Conservation (phyloP, 345 rosid species). For the Kandelia obovata region DNA sequence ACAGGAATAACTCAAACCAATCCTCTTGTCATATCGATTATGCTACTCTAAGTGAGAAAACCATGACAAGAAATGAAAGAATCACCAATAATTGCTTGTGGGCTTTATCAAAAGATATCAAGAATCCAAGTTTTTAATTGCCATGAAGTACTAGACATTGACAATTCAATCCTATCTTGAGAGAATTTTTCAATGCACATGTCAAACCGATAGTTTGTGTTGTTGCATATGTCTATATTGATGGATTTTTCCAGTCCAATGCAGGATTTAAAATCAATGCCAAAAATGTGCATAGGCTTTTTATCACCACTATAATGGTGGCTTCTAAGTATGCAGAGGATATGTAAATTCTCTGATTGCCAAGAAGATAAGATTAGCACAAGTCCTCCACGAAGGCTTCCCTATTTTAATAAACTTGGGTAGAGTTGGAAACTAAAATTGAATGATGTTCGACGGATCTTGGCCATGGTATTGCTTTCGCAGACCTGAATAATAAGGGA, state of each 20-base stretch:
- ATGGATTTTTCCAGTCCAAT: constrained; percentile 72
- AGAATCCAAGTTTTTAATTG: constrained; percentile 57
- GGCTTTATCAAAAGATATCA: constrained; percentile 32
- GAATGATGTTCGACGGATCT: no score
- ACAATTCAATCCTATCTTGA: constrained; percentile 72
- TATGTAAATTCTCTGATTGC: constrained; percentile 45
- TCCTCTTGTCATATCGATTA: constrained; percentile 72
- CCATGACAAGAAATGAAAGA: constrained; percentile 60
- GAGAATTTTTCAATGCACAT: constrained; percentile 73
- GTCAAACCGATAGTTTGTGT: constrained; percentile 82
- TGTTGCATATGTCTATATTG: constrained; percentile 81
- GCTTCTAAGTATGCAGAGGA: constrained; percentile 91
- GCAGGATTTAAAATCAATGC: constrained; percentile 59
- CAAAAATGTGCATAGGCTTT: constrained; percentile 73
- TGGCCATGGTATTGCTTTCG: no score
- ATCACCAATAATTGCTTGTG: constrained; percentile 39
- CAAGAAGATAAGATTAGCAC: no score
- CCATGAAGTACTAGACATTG: constrained; percentile 71
- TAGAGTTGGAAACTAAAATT: no score
- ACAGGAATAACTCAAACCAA: constrained; percentile 37
- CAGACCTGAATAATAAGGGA: no score
- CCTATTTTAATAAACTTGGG: no score
- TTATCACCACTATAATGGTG: constrained; percentile 79
- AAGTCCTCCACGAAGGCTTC: no score
- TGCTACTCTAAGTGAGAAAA: constrained; percentile 71